Evolutionary conservation across 1,284 basidiomycete species (phyloP).

Genomic region (Irpex rosettiformis): DNA sequence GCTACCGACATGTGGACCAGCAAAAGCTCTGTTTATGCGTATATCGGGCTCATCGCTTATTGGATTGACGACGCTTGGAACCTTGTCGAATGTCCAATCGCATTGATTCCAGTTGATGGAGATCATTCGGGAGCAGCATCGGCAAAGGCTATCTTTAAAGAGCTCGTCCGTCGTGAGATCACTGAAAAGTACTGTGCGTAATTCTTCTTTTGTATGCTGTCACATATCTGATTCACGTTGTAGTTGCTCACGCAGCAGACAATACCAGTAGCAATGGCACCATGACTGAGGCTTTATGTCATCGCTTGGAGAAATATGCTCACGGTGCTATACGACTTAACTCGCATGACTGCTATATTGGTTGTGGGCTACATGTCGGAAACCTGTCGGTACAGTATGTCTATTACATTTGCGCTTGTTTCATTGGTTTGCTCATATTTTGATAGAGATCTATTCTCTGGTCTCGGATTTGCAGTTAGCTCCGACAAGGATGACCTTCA

Average conservation of each 20-base stretch:
- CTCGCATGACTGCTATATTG: not conserved
- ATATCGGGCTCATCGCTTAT: not conserved
- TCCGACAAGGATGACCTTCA: not conserved
- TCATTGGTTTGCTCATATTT: not conserved
- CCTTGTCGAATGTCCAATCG: not conserved
- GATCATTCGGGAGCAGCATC: not conserved
- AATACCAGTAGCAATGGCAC: not conserved
- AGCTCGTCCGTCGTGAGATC: not conserved
- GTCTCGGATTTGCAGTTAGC: not conserved
- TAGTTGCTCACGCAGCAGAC: not conserved
- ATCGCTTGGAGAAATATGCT: not conserved
- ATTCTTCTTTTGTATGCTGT: not conserved
- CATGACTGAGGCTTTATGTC: not conserved
- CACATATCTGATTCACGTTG: not conserved
- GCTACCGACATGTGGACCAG: not conserved
- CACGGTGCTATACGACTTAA: not conserved
- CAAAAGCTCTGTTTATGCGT: not conserved
- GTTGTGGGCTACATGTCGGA: not conserved
- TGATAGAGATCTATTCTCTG: not conserved
- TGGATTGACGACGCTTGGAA: not conserved
- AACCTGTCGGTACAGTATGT: not conserved
- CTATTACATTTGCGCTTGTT: not conserved
- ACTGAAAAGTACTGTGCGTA: not conserved
- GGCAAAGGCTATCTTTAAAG: not conserved
- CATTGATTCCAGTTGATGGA: not conserved